A percentile compares a stretch with the other conserved stretches of the same genome.
Conservation (phyloP, 1,284 basidiomycete species). For the Trichosporon ovoides region DNA sequence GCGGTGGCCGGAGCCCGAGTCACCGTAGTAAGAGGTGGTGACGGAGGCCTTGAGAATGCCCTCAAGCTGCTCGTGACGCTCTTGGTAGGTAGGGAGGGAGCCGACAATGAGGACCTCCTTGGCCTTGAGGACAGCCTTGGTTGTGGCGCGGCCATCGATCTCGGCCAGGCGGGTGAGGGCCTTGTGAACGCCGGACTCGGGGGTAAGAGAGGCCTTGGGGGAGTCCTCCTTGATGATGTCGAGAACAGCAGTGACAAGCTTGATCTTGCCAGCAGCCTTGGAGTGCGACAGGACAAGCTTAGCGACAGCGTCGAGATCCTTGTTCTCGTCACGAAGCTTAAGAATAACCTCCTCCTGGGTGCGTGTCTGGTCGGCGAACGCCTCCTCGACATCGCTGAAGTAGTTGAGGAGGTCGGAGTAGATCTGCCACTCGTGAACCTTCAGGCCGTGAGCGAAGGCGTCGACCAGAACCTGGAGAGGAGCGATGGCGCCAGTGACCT, state of each 20-base stretch:
- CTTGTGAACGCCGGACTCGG: constrained; percentile 42
- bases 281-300: constrained; percentile 88
- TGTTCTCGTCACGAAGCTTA: constrained; percentile 82
- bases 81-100: constrained; percentile 94
- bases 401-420: constrained; percentile 47
- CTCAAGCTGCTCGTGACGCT: constrained; percentile 91
- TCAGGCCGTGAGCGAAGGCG: constrained; percentile 74
- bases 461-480: constrained; percentile 74
- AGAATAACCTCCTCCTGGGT: constrained; percentile 87
- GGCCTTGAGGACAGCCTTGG: constrained; percentile 85
- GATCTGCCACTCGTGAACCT: constrained; percentile 70
- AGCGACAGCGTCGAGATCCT: constrained; percentile 87
- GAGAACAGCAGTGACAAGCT: constrained; percentile 75
- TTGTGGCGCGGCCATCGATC: constrained; percentile 80
- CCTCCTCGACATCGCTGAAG: constrained; percentile 67
- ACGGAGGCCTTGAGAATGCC: constrained; percentile 83
- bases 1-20: constrained; percentile 63
- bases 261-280: constrained; percentile 89
- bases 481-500: constrained; percentile 67
- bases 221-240: constrained; percentile 80
- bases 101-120: constrained; percentile 94
- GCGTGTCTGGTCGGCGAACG: constrained; percentile 72
- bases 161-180: constrained; percentile 52
- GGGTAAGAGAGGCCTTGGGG: constrained; percentile 61
- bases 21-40: constrained; percentile 80